Evolutionary conservation across 202 grass and related monocot species (phyloP).

Genomic region (Hordeum pubiflorum): DNA sequence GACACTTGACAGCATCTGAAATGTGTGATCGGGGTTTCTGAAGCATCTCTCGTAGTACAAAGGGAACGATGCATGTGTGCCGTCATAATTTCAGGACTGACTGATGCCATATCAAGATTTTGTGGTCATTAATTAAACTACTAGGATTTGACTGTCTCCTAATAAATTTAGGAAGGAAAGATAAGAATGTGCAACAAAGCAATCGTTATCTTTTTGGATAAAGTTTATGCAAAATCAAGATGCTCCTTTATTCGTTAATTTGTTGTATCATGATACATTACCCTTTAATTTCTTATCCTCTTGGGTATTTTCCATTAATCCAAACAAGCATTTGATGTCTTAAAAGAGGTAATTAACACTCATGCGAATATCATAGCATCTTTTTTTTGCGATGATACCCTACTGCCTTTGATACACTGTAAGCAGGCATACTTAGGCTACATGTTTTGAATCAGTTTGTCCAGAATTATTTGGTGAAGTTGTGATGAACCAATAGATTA

Average conservation of each 20-base stretch:
- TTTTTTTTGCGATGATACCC: background rate
- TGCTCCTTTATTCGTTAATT: background rate
- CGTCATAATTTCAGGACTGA: background rate
- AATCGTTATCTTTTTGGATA: background rate
- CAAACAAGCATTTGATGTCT: background rate
- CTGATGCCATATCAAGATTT: background rate
- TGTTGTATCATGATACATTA: background rate
- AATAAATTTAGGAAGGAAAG: background rate
- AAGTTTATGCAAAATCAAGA: constrained; percentile 17
- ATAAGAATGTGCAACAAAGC: background rate
- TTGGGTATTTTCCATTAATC: background rate
- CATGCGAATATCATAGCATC: background rate
- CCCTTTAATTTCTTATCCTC: background rate
- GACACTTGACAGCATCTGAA: background rate
- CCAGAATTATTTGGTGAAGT: background rate
- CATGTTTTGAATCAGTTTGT: background rate
- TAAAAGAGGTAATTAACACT: background rate
- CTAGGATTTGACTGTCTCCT: background rate
- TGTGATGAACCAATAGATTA: background rate
- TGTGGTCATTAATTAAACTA: background rate
- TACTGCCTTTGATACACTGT: background rate
- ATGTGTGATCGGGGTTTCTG: background rate
- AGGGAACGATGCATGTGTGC: background rate
- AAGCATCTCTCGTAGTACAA: background rate
- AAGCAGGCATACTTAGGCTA: background rate